Percentiles rank a stretch among this genome's conserved stretches.
Conservation (phyloP, 805 yeast species). For the Teunomyces aglyptinius region DNA sequence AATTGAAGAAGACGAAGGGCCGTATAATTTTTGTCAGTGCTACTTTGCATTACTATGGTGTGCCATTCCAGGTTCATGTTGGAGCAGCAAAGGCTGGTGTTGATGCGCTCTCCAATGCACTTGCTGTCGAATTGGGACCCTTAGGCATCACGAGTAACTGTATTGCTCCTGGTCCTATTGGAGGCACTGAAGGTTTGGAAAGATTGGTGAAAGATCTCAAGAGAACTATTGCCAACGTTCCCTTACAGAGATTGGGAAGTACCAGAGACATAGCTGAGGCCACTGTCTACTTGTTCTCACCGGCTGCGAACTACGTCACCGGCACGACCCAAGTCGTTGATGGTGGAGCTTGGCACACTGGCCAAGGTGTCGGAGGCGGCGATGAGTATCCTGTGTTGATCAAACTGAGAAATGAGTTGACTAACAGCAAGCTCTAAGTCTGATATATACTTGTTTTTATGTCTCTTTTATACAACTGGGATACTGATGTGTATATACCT, state of each 20-base stretch:
- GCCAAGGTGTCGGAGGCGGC: conserved; percentile 13
- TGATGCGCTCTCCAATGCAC: conserved; percentile 27
- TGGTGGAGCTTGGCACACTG: conserved; percentile 26
- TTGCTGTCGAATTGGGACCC: conserved; percentile 31
- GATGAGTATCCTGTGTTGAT: conserved; percentile 33
- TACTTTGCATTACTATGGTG: conserved; percentile 43
- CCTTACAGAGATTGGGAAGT: conserved; percentile 25
- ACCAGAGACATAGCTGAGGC: conserved; percentile 30
- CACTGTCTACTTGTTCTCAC: conserved; percentile 26
- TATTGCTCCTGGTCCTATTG: conserved; percentile 29
- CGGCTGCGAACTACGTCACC: conserved; percentile 24
- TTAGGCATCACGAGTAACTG: conserved; percentile 27
- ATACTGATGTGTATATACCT: background rate
- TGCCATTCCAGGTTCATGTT: conserved; percentile 36
- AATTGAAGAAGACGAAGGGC: conserved; percentile 40
- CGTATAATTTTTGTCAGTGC: conserved; percentile 39
- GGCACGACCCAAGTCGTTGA: conserved; percentile 28
- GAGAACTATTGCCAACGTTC: conserved; percentile 12
- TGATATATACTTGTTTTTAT: background rate
- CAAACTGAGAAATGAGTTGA: conserved; percentile 13
- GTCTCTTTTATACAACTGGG: background rate
- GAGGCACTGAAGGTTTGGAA: conserved; percentile 26
- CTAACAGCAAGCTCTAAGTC: conserved; percentile 12
- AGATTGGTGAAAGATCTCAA: conserved; percentile 17
- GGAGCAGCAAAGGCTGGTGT: conserved; percentile 34